phyloP scores from a whole-genome alignment of 495 filamentous ascomycete species.

The Penicillium diatomitis region DNA sequence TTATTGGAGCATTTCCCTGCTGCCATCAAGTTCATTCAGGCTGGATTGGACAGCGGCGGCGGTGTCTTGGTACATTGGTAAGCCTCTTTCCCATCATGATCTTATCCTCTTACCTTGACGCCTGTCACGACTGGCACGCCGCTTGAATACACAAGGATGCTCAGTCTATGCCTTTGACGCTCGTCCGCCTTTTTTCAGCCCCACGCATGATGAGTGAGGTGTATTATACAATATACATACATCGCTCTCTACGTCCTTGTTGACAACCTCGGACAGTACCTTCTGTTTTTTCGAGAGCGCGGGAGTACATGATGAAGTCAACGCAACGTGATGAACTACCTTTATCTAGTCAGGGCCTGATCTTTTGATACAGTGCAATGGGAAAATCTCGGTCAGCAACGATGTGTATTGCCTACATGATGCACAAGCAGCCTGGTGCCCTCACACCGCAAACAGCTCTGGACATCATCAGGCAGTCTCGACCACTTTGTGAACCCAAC shows the following conservation, averaged over 20 bases:
- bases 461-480: constrained; percentile 49
- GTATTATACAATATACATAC: no score
- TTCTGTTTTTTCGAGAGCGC: no score
- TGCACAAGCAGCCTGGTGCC: constrained; percentile 47
- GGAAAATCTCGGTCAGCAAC: constrained; percentile 88
- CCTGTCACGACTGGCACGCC: background rate
- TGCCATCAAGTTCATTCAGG: constrained; percentile 73
- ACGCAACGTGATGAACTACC: background rate
- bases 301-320: no score
- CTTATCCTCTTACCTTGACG: background rate
- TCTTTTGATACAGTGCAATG: constrained; percentile 63
- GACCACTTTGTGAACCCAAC: constrained; percentile 77
- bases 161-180: no score
- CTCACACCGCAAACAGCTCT: constrained; percentile 54
- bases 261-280: no score
- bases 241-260: no score
- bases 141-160: no score
- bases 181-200: no score
- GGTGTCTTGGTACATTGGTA: constrained; percentile 70
- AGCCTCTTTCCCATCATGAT: constrained; percentile 14
- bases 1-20: constrained; percentile 68
- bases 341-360: constrained; percentile 12
- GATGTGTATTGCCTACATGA: constrained; percentile 75
- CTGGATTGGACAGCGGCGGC: constrained; percentile 57
- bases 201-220: no score